Percentiles rank a stretch among this genome's conserved stretches.
phyloP scores from a whole-genome alignment of 169 alveolate genomes.

The Cyclospora cayetanensis region DNA sequence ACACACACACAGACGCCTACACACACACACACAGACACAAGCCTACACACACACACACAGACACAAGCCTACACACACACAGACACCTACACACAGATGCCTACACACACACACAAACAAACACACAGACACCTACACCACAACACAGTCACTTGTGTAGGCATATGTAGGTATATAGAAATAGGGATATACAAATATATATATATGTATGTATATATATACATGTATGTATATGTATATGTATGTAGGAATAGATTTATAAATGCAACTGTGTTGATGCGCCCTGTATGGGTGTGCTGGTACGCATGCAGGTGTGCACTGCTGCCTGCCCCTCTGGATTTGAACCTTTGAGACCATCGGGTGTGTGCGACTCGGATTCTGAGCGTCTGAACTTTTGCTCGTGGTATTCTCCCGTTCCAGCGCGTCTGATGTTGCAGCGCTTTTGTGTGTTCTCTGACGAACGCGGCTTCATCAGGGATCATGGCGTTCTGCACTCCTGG shows the following conservation, averaged over 20 bases:
- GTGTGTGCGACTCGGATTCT: constrained; percentile 23
- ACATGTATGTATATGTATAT: neutral
- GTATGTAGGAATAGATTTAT: neutral
- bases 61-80: too few relatives aligned
- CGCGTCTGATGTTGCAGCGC: constrained; percentile 13
- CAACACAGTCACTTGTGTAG: neutral
- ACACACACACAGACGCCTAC: too few relatives aligned
- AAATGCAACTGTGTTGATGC: neutral
- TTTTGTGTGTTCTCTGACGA: constrained; percentile 14
- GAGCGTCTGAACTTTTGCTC: constrained; percentile 21
- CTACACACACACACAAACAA: too few relatives aligned
- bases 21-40: too few relatives aligned
- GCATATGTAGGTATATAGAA: neutral
- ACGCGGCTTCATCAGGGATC: constrained; percentile 16
- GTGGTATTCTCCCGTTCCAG: constrained; percentile 8
- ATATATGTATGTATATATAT: neutral
- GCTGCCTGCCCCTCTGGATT: neutral
- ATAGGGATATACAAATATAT: neutral
- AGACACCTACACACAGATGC: too few relatives aligned
- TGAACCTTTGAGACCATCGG: neutral
- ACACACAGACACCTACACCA: too few relatives aligned
- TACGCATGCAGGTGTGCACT: constrained; percentile 29
- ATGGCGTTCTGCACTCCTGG: constrained; percentile 43
- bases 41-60: too few relatives aligned
- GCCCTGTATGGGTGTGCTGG: neutral